A percentile compares a stretch with the other conserved stretches of the same genome.
These are phyloP conservation scores for Fistulifera pelliculosa DNA, from an alignment of 108 stramenopile genomes.

Conservation along the genomic window DNA sequence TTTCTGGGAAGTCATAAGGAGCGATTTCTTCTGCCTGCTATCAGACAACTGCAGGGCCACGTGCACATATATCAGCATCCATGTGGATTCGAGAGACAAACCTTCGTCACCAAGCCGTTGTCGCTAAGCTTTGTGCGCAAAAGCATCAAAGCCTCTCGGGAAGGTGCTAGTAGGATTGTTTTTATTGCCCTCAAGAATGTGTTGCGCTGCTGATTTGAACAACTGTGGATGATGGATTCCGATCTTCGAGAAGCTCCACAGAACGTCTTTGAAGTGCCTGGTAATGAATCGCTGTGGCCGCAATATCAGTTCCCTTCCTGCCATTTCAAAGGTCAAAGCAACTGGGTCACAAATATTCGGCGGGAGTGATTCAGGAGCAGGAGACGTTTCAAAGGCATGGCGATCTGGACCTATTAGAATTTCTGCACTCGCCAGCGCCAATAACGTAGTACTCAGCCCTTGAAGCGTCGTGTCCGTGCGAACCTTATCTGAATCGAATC, in stretches of 20 bases:
- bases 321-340: slow-evolving; percentile 45
- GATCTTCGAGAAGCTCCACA: slow-evolving; percentile 68
- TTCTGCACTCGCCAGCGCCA: slow-evolving; percentile 71
- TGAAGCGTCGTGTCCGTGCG: slow-evolving; percentile 60
- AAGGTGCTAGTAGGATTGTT: not conserved
- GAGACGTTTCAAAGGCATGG: slow-evolving; percentile 59
- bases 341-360: slow-evolving; percentile 42
- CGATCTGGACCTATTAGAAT: slow-evolving; percentile 29
- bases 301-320: slow-evolving; percentile 52
- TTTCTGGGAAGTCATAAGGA: slow-evolving; percentile 60
- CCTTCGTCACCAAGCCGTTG: slow-evolving; percentile 45
- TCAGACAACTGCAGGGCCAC: slow-evolving; percentile 45
- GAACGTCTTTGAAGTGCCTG: slow-evolving; percentile 72
- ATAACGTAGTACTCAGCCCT: slow-evolving; percentile 60
- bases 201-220: slow-evolving; percentile 54
- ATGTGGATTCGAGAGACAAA: slow-evolving; percentile 19
- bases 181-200: slow-evolving; percentile 36
- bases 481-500: slow-evolving; percentile 32
- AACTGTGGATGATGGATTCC: slow-evolving; percentile 66
- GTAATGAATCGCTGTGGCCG: slow-evolving; percentile 66
- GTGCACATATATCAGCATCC: slow-evolving; percentile 48
- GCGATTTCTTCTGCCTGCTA: slow-evolving; percentile 14
- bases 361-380: slow-evolving; percentile 28
- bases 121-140: slow-evolving; percentile 69
- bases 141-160: slow-evolving; percentile 45